Conservation (phyloP, 2,329 filamentous ascomycete genomes). For the Ascochyta lentis region DNA sequence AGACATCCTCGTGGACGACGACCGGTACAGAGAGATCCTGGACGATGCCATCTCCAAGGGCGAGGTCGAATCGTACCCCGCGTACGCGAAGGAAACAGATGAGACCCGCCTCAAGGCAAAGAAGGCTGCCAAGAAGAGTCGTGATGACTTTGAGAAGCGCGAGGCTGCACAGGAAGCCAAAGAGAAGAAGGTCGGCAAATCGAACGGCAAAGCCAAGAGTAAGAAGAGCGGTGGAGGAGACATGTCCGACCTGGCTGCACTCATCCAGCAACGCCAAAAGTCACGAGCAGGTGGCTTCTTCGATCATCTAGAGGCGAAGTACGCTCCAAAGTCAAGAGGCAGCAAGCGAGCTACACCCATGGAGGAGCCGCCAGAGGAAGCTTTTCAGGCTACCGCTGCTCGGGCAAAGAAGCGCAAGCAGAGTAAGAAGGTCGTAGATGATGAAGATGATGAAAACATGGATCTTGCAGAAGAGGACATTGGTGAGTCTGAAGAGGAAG, state of each 20-base stretch:
- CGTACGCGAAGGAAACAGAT: slow-evolving; percentile 72
- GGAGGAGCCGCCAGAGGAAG: slow-evolving; percentile 69
- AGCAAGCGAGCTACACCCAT: slow-evolving; percentile 54
- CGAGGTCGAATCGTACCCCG: slow-evolving; percentile 69
- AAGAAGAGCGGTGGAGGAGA: slow-evolving; percentile 42
- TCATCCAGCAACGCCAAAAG: slow-evolving; percentile 48
- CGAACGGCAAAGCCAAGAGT: slow-evolving; percentile 33
- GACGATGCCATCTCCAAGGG: slow-evolving; percentile 76
- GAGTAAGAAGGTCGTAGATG: slow-evolving; percentile 25
- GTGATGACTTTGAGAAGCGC: slow-evolving; percentile 57
- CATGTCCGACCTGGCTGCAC: slow-evolving; percentile 45
- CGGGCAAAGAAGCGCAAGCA: slow-evolving; percentile 38
- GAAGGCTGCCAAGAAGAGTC: slow-evolving; percentile 44
- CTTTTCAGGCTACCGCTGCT: slow-evolving; percentile 53
- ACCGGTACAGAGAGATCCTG: slow-evolving; percentile 81
- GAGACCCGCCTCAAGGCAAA: slow-evolving; percentile 40
- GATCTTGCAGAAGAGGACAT: slow-evolving; percentile 36
- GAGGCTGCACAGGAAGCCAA: slow-evolving; percentile 59
- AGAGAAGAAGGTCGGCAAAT: slow-evolving; percentile 66
- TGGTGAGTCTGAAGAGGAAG: slow-evolving; percentile 32
- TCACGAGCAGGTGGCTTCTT: slow-evolving; percentile 46
- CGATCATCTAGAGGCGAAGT: slow-evolving; percentile 44
- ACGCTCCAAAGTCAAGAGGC: slow-evolving; percentile 47
- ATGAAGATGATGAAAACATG: slow-evolving; percentile 27
- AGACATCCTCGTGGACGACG: slow-evolving; percentile 82